These are phyloP conservation scores for Kockiozyma suomiensis DNA, from an alignment of 805 yeast species.

Conservation along the genomic window DNA sequence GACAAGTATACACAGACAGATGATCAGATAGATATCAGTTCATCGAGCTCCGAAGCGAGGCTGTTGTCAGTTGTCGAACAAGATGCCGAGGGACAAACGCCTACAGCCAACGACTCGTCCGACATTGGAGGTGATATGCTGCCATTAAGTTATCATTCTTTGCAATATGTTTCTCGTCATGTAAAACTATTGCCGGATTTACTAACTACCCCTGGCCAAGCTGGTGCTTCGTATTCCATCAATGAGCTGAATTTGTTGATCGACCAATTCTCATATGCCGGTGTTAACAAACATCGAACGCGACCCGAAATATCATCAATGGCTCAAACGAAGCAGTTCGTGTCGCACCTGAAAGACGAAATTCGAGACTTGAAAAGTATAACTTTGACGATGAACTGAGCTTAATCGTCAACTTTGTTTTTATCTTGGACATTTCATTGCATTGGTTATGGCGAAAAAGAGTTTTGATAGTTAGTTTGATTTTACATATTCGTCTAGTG, in stretches of 20 bases:
- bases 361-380: slow-evolving; percentile 29
- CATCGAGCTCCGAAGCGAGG: neutral
- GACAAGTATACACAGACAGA: slow-evolving; percentile 30
- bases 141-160: slow-evolving; percentile 12
- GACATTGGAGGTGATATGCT: neutral
- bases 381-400: slow-evolving; percentile 16
- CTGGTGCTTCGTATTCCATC: slow-evolving; percentile 19
- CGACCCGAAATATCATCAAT: slow-evolving; percentile 7
- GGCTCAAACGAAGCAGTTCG: slow-evolving; percentile 8
- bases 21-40: neutral
- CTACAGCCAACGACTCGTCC: neutral
- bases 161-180: slow-evolving; percentile 5
- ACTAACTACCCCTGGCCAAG: slow-evolving; percentile 7
- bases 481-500: neutral
- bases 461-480: neutral
- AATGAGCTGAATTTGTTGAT: slow-evolving; percentile 17
- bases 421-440: neutral
- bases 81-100: neutral
- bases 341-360: slow-evolving; percentile 24
- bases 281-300: neutral
- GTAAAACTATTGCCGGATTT: slow-evolving; percentile 4
- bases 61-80: neutral
- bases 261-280: slow-evolving; percentile 11
- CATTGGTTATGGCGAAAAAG: too few relatives aligned
- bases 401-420: neutral